phyloP scores from a whole-genome alignment of 177 flowering plant genomes.

The Vitis hybrid region DNA sequence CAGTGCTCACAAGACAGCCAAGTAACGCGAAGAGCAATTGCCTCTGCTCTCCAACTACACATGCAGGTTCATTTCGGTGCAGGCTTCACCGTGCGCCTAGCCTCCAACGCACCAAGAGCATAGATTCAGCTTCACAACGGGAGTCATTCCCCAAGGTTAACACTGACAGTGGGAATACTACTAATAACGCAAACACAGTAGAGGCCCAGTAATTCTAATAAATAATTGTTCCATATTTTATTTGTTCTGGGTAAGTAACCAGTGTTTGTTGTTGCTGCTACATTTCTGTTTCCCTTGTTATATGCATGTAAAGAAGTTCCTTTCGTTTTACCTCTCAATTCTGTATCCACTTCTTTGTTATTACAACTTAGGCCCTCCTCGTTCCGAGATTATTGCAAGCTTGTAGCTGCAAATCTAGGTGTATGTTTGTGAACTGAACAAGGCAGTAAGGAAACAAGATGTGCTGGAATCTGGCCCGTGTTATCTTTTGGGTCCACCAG shows the following conservation, averaged over 20 bases:
- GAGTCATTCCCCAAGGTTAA: neutral
- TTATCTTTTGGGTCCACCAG: too few species aligned
- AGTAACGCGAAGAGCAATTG: conserved; percentile 40
- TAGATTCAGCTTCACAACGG: conserved; percentile 21
- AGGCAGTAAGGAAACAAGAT: too few species aligned
- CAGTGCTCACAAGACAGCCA: conserved; percentile 36
- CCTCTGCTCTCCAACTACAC: conserved; percentile 65
- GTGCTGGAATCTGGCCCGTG: too few species aligned
- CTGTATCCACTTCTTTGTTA: too few species aligned
- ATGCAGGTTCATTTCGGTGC: conserved; percentile 64
- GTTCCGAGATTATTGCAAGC: too few species aligned
- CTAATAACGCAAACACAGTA: conserved; percentile 1
- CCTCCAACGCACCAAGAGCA: conserved; percentile 55
- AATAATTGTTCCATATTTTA: neutral
- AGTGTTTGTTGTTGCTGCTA: neutral
- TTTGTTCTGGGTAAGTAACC: neutral
- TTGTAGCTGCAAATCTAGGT: too few species aligned
- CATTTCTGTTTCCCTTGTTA: neutral
- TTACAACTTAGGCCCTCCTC: too few species aligned
- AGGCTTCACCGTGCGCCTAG: conserved; percentile 56
- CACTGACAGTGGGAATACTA: neutral
- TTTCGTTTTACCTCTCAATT: too few species aligned
- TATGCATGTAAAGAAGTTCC: too few species aligned
- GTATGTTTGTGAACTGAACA: too few species aligned
- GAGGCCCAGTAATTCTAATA: conserved; percentile 1